Conservation (phyloP, 257 asterid species). For the Petunia secreta region DNA sequence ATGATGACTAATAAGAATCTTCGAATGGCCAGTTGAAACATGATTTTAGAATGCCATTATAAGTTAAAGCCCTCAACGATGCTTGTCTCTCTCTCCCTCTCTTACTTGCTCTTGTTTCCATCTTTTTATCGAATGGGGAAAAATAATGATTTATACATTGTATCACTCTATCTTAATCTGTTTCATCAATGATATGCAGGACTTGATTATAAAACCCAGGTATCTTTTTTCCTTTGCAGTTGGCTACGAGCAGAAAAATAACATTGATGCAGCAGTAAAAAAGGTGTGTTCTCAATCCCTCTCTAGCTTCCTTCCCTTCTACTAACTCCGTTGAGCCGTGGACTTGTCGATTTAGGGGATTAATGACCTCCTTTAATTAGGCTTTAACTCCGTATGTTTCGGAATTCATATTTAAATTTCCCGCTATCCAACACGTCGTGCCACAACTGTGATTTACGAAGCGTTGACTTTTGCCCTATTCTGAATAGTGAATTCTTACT, state of each 20-base stretch:
- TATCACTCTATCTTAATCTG: slow-evolving; percentile 10
- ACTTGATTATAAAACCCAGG: slow-evolving; percentile 71
- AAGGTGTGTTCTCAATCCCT: slow-evolving; percentile 52
- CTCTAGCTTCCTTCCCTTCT: neutral
- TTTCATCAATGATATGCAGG: slow-evolving; percentile 48
- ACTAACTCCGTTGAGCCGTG: neutral
- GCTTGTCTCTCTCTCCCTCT: slow-evolving; percentile 15
- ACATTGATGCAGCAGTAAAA: slow-evolving; percentile 80
- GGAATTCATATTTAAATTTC: slow-evolving; percentile 6
- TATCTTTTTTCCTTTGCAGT: slow-evolving; percentile 92
- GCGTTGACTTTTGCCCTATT: neutral
- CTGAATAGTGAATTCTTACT: neutral
- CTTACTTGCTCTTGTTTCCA: neutral
- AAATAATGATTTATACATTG: neutral
- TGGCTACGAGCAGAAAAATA: slow-evolving; percentile 76
- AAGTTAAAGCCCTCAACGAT: neutral
- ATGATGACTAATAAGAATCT: neutral
- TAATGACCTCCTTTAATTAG: neutral
- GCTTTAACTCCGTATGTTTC: neutral
- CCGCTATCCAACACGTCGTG: slow-evolving; percentile 21
- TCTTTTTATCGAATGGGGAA: neutral
- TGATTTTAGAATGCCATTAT: neutral
- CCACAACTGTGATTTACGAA: neutral
- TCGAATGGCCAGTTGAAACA: neutral
- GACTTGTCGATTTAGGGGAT: neutral